These are phyloP conservation scores for Skeletonema menzelii DNA, from an alignment of 108 stramenopile genomes.

Conservation along the genomic window DNA sequence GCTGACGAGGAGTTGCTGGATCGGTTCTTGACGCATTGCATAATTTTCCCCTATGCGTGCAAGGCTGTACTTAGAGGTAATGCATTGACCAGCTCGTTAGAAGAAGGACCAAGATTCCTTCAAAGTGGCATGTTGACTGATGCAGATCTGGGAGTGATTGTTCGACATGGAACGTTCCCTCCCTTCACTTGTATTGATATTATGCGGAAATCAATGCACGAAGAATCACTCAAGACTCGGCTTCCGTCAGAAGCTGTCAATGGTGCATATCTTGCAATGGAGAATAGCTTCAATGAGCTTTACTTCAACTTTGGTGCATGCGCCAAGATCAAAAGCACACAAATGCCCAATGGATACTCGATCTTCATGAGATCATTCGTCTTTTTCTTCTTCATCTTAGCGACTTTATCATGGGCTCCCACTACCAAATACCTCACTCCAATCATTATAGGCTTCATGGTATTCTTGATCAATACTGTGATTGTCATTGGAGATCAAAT, in stretches of 20 bases:
- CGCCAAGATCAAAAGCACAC: constrained; percentile 15
- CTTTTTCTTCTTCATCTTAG: constrained; percentile 20
- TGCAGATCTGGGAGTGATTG: constrained; percentile 26
- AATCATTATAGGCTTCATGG: constrained; percentile 28
- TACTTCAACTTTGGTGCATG: constrained; percentile 33
- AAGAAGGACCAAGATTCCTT: constrained; percentile 32
- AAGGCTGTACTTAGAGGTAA: constrained; percentile 25
- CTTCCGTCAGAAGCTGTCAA: constrained; percentile 7
- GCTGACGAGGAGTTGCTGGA: constrained; percentile 23
- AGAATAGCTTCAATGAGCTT: constrained; percentile 9
- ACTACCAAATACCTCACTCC: constrained; percentile 11
- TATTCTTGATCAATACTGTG: constrained; percentile 26
- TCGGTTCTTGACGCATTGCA: constrained; percentile 24
- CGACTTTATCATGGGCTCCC: constrained; percentile 20
- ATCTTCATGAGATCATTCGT: constrained; percentile 30
- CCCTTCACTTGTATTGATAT: constrained; percentile 25
- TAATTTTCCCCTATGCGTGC: constrained; percentile 27
- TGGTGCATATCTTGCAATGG: constrained; percentile 21
- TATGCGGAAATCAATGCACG: constrained; percentile 11
- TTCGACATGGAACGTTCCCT: constrained; percentile 16
- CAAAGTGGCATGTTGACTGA: constrained; percentile 24
- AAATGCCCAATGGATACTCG: constrained; percentile 31
- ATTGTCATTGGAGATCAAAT: constrained; percentile 36
- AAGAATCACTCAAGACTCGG: neutral
- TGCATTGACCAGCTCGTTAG: constrained; percentile 9